Base-by-base conservation (phyloP, 306 rosid species). In the Cotoneaster glaucophyllus region DNA sequence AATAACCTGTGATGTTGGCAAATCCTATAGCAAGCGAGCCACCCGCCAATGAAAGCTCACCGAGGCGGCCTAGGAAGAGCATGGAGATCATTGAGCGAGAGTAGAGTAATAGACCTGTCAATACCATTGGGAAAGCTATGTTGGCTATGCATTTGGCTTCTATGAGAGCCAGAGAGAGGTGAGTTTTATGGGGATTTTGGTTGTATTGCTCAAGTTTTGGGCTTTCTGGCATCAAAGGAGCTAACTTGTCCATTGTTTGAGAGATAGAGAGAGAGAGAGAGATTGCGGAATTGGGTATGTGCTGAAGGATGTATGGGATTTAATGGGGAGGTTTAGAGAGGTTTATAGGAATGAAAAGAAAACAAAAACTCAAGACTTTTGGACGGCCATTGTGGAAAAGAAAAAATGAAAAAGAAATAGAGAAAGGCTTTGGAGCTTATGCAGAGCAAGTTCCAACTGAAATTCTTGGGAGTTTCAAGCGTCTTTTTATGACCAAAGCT, bases 71-170 rank as follows among this genome's bases (percentile, higher is more conserved):
- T 0, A 95, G 98, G 70, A 95, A 90, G 28, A 95, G 83, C 96
- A 95, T 92, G 77, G 98, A 95, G 56, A 95, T 87, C 63, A 95
- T 70, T n/a, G 97, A 90, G 41, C 98, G 97, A 3, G 89, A 86
- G 34, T 95, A 95, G 41, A 95, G 88, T 13, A 92, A 54, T 1
- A 95, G 61, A 1, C 96, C 97, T 0, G 97, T 91, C 18, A 92
- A 19, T 5, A 90, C 82, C 98, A 95, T 90, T 3, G 98, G 97
- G 8, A 92, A 61, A 18, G 97, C 61, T 25, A 89, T 84, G 17
- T 75, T 41, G 29, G 82, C 77, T 61, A 95, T 89, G 76, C 76
- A 70, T 21, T 74, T 88, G 10, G 93, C 83, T 79, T 95, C 98
- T 0, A 41, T 24, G 22, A 90, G 19, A 52, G 76, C 84, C 12